phyloP scores from a whole-genome alignment of 1,139 yeast species.

The Yamadazyma blattariae region DNA sequence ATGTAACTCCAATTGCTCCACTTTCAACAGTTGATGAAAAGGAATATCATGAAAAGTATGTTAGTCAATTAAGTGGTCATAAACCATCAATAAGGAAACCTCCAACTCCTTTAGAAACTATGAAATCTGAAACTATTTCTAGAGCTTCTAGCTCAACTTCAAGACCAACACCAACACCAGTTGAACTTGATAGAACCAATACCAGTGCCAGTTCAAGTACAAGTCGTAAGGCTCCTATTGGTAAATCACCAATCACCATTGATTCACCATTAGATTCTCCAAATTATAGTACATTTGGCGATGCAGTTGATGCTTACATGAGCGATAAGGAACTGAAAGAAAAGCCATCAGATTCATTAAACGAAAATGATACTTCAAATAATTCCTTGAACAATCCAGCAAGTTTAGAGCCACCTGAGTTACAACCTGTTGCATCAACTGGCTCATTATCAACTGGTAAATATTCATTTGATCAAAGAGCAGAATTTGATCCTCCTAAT shows the following conservation, averaged over 20 bases:
- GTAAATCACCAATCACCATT: conserved; percentile 28
- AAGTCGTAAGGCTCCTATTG: conserved; percentile 25
- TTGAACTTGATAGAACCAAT: too few relatives aligned
- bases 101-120: conserved; percentile 5
- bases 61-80: conserved; percentile 27
- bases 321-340: conserved; percentile 14
- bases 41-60: conserved; percentile 27
- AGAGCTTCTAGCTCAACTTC: too few relatives aligned
- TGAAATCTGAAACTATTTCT: too few relatives aligned
- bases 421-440: conserved; percentile 28
- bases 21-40: conserved; percentile 19
- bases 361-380: not conserved
- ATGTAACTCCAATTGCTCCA: conserved; percentile 32
- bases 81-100: conserved; percentile 27
- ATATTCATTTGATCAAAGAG: conserved; percentile 22
- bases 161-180: too few relatives aligned
- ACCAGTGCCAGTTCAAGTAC: not conserved
- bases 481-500: conserved; percentile 11
- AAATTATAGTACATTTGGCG: conserved; percentile 13
- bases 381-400: too few relatives aligned
- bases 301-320: conserved; percentile 18
- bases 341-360: not conserved
- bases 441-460: conserved; percentile 43
- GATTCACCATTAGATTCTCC: conserved; percentile 11
- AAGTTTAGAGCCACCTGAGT: conserved; percentile 10